Percentiles rank a stretch among this genome's conserved stretches.
Conservation (phyloP, 257 asterid genomes). For the Jasminum sambac region DNA sequence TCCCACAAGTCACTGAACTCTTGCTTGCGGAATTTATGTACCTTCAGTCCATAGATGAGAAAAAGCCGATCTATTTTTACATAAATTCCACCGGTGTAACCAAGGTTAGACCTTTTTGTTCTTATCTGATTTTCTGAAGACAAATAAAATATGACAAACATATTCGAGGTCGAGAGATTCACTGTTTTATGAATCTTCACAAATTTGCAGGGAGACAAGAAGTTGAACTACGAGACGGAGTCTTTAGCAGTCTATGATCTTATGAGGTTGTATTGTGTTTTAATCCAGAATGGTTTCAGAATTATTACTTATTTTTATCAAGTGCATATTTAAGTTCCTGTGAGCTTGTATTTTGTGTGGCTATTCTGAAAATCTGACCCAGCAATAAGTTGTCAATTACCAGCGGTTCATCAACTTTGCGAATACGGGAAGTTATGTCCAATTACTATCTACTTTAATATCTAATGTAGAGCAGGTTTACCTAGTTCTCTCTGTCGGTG, state of each 20-base stretch:
- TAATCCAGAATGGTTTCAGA: slow-evolving; percentile 13
- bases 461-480: neutral
- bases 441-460: neutral
- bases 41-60: slow-evolving; percentile 79
- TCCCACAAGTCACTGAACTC: slow-evolving; percentile 94
- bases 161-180: slow-evolving; percentile 7
- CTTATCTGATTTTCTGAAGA: slow-evolving; percentile 11
- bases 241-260: slow-evolving; percentile 92
- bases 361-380: slow-evolving; percentile 17
- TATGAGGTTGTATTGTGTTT: slow-evolving; percentile 59
- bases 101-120: slow-evolving; percentile 56
- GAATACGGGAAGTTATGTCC: neutral
- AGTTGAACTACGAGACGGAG: slow-evolving; percentile 93
- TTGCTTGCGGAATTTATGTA: slow-evolving; percentile 84
- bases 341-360: slow-evolving; percentile 12
- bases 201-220: slow-evolving; percentile 72
- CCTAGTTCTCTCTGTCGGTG: neutral
- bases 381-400: neutral
- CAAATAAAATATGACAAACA: neutral
- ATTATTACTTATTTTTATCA: slow-evolving; percentile 13
- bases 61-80: slow-evolving; percentile 87
- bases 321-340: neutral
- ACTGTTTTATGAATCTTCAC: slow-evolving; percentile 12
- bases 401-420: slow-evolving; percentile 4
- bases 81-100: slow-evolving; percentile 94